A percentile compares a stretch with the other conserved stretches of the same genome.
Evolutionary conservation across 495 filamentous ascomycete genomes (phyloP).

Genomic region (Neurospora sp.): DNA sequence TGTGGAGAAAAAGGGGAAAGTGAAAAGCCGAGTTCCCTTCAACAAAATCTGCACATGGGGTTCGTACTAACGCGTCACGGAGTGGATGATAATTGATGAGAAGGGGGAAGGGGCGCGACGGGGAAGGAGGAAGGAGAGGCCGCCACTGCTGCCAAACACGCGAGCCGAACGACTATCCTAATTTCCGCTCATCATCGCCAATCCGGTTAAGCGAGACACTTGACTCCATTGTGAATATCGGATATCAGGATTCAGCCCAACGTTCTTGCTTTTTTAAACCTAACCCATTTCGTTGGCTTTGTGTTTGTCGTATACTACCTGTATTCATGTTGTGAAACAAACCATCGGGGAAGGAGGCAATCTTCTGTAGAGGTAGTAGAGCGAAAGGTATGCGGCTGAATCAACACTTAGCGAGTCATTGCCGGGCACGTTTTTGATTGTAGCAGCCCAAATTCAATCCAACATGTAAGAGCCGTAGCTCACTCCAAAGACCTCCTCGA

Average conservation of each 20-base stretch:
- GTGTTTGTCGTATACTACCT: background rate
- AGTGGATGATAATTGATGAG: background rate
- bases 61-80: background rate
- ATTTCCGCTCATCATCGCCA: background rate
- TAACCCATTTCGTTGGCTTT: background rate
- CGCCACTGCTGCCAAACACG: background rate
- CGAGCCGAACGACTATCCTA: background rate
- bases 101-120: background rate
- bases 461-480: background rate
- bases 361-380: background rate
- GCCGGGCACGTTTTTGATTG: background rate
- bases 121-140: background rate
- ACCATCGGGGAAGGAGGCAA: background rate
- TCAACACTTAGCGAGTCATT: background rate
- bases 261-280: background rate
- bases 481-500: background rate
- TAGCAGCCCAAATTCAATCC: background rate
- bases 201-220: background rate
- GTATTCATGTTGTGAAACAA: background rate
- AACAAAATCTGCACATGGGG: background rate
- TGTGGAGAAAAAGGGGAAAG: background rate
- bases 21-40: background rate
- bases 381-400: background rate
- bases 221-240: background rate
- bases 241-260: background rate